A percentile compares a stretch with the other conserved stretches of the same genome.
These are phyloP conservation scores for Sesbania bispinosa DNA, from an alignment of 306 rosid genomes.

Conservation along the genomic window DNA sequence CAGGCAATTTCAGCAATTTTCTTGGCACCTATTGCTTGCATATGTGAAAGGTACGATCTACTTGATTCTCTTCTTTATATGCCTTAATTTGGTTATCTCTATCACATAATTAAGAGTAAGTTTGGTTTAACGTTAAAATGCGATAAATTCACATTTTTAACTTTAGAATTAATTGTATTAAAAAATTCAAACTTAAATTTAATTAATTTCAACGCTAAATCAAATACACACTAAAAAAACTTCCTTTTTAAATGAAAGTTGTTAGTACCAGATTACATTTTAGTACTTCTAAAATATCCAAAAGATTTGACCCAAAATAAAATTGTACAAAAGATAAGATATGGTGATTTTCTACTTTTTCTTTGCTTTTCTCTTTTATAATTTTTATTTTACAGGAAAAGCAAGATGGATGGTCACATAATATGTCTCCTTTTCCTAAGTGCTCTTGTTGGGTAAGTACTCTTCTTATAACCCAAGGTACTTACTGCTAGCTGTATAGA, in stretches of 20 bases:
- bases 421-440: conserved; percentile 65
- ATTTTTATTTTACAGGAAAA: conserved; percentile 43
- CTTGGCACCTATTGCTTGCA: conserved; percentile 66
- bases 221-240: too few relatives aligned
- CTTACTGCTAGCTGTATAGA: not conserved
- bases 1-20: conserved; percentile 52
- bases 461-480: not conserved
- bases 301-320: too few relatives aligned
- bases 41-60: conserved; percentile 58
- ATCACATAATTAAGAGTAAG: too few relatives aligned
- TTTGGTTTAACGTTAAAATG: too few relatives aligned
- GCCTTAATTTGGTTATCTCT: not conserved
- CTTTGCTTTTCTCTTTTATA: not conserved
- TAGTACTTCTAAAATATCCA: not conserved
- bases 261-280: too few relatives aligned
- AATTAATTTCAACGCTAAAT: too few relatives aligned
- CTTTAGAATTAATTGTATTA: too few relatives aligned
- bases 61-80: not conserved
- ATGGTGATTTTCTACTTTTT: not conserved
- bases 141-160: too few relatives aligned
- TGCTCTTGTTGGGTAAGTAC: conserved; percentile 73
- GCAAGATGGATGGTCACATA: conserved; percentile 34
- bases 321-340: not conserved
- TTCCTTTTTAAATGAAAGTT: too few relatives aligned
- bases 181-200: too few relatives aligned